Conservation (phyloP, 1,284 basidiomycete species). For the Xanthoconium separans region DNA sequence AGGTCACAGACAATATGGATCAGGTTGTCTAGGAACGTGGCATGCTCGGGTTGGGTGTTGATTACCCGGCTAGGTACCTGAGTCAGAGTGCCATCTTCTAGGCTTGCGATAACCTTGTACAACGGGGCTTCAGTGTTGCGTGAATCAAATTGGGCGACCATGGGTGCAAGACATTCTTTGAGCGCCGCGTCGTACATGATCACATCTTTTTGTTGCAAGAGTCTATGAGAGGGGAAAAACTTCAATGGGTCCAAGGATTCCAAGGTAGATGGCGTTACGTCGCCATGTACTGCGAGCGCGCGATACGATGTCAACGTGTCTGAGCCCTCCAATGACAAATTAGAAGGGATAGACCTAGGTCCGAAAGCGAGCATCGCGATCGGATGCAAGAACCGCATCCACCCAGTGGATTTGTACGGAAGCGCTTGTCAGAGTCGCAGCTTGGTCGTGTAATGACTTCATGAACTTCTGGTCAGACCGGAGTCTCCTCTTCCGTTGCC, state of each 20-base stretch:
- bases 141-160: constrained; percentile 41
- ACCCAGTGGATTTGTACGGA: constrained; percentile 38
- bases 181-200: constrained; percentile 55
- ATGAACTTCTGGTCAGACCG: constrained; percentile 55
- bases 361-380: constrained; percentile 54
- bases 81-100: constrained; percentile 41
- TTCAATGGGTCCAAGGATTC: constrained; percentile 42
- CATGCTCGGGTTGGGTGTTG: constrained; percentile 33
- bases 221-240: constrained; percentile 41
- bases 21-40: constrained; percentile 41
- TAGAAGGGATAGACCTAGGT: constrained; percentile 49
- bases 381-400: constrained; percentile 60
- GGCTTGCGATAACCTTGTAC: constrained; percentile 37
- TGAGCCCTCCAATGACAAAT: constrained; percentile 58
- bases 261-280: constrained; percentile 28
- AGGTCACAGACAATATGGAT: constrained; percentile 56
- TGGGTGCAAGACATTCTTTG: constrained; percentile 42
- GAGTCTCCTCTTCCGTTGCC: constrained; percentile 40
- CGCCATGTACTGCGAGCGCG: constrained; percentile 35
- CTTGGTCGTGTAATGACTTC: constrained; percentile 53
- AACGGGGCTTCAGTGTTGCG: constrained; percentile 38
- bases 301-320: constrained; percentile 55
- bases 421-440: constrained; percentile 62
- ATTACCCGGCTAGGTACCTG: constrained; percentile 22
- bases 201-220: constrained; percentile 58